Base-by-base conservation (phyloP, 495 filamentous ascomycete species). In the Rhypophila decipiens region DNA sequence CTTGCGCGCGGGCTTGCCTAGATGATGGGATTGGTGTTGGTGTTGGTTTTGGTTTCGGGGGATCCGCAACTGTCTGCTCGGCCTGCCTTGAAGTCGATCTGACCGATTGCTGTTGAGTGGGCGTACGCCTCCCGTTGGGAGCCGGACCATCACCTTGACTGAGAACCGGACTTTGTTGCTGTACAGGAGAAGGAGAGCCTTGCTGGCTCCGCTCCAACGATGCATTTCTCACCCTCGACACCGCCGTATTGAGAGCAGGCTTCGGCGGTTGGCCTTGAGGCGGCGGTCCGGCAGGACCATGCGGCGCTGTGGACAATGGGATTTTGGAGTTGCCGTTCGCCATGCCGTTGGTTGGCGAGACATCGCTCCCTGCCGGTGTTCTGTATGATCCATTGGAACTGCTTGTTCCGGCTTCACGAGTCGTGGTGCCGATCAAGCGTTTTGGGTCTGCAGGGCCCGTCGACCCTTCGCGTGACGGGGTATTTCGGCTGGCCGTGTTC, bases 261-360 rank as follows among this genome's bases (percentile, higher is more conserved):
- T 83, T 83, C 1, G 90, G 90, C 15, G 90, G 82, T 66, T 94
- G 88, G 29, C 88, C 87, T 31, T 84, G 84, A 18, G 90, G 91
- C 33, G 90, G 88, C 37, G 91, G 90, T 12, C 90, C 90, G 33
- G 85, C 74, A 2, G 88, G 84, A 8, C 79, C 81, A 52, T 84
- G 81, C 18, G 81, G 80, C 47, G 82, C 74, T 20, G 85, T 83
- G 7, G 84, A 80, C 49, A 87, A 76, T 80, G 88, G 54, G 85
- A 74, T 52, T 83, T 79, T 48, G 73, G 77, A 47, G 67, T 71
- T 23, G 53, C 68, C 53, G 53, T 63, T 52, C 45, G 59, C 44
- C 46, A 42, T 19, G 46, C 64, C 52, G 53, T 57, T 37, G 48
- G 63, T 10, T 44, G 47, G 62, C 33, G 49, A 63, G 10, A 57